phyloP scores from a whole-genome alignment of 352 stramenopile species.

The Globisporangium iwayamae region DNA sequence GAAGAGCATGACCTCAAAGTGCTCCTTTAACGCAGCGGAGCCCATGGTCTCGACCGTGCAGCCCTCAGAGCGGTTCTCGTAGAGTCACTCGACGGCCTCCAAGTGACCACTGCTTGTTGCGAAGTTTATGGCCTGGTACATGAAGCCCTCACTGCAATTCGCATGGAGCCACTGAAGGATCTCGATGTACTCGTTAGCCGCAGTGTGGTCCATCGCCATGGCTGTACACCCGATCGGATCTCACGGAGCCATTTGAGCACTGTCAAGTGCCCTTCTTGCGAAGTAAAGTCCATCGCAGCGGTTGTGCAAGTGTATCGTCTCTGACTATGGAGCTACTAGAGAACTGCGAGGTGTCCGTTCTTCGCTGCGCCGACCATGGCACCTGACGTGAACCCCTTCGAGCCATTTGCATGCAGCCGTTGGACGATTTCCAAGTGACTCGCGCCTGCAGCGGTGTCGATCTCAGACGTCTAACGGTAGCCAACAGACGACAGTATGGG shows the following conservation, averaged over 20 bases:
- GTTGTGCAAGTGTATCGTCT: not conserved
- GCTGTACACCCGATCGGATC: not conserved
- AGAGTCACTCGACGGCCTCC: not conserved
- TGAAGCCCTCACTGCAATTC: not conserved
- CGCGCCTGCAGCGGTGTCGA: not conserved
- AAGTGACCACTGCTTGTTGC: not conserved
- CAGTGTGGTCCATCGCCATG: not conserved
- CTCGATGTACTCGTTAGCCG: not conserved
- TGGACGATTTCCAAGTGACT: not conserved
- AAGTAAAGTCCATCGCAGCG: not conserved
- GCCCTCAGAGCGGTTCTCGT: not conserved
- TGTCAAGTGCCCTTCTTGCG: not conserved
- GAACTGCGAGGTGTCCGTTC: not conserved
- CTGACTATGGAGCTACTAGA: not conserved
- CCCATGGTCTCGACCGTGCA: not conserved
- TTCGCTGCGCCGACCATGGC: not conserved
- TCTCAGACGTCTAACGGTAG: not conserved
- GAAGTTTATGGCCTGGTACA: not conserved
- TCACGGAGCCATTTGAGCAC: not conserved
- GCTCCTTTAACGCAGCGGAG: not conserved
- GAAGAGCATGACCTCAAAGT: conserved; percentile 2
- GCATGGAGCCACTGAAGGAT: conserved; percentile 1
- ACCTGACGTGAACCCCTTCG: not conserved
- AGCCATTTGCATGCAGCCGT: not conserved
- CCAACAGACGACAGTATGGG: not conserved